A percentile compares a stretch with the other conserved stretches of the same genome.
Conservation (phyloP, 257 asterid genomes). For the Penstemon davidsonii region DNA sequence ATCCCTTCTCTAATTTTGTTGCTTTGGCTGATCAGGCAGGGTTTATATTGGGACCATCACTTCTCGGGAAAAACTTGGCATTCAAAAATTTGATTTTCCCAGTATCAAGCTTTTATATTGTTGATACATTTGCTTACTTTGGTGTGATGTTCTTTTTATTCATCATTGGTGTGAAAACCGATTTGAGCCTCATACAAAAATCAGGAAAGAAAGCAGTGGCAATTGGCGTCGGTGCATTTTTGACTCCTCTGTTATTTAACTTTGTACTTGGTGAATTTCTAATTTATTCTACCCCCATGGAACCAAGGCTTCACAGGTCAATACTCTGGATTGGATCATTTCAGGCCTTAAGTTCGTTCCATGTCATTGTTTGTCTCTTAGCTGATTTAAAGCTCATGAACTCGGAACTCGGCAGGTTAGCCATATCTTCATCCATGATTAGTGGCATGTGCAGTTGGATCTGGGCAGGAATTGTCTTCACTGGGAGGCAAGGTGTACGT, state of each 20-base stretch:
- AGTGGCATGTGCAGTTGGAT: constrained; percentile 37
- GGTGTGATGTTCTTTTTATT: constrained; percentile 44
- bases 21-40: constrained; percentile 39
- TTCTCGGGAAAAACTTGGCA: constrained; percentile 23
- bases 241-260: constrained; percentile 29
- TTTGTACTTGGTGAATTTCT: constrained; percentile 22
- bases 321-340: constrained; percentile 39
- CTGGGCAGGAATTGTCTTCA: constrained; percentile 33
- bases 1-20: constrained; percentile 1
- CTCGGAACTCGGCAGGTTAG: constrained; percentile 40
- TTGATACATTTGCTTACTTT: constrained; percentile 36
- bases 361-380: constrained; percentile 38
- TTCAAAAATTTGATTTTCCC: constrained; percentile 29
- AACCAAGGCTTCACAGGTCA: constrained; percentile 32
- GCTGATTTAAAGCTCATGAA: constrained; percentile 43
- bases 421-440: constrained; percentile 44
- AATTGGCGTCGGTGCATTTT: constrained; percentile 37
- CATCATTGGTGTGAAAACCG: constrained; percentile 47
- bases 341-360: constrained; percentile 39
- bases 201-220: constrained; percentile 36
- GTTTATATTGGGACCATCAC: constrained; percentile 39
- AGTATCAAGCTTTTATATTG: constrained; percentile 31
- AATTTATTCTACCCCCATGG: constrained; percentile 26
- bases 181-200: constrained; percentile 28
- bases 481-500: constrained; percentile 27